Conservation (phyloP, 2,329 filamentous ascomycete genomes). For the Colletotrichum trifolii region DNA sequence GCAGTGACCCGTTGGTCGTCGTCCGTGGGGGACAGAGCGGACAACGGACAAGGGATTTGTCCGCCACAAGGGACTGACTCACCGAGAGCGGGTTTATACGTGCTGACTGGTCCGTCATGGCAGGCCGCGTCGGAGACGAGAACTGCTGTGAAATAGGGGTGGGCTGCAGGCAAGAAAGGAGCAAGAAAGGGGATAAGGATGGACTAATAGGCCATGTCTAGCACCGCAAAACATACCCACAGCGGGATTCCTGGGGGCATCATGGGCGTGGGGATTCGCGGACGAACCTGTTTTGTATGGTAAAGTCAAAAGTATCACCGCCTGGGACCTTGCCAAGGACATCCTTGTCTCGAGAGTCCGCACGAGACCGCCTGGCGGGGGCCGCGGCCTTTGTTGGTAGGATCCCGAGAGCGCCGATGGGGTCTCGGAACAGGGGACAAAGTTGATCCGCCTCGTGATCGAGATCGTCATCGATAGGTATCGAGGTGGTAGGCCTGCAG, state of each 20-base stretch:
- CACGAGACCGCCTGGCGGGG: not conserved
- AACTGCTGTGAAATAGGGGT: no score
- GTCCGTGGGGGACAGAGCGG: not conserved
- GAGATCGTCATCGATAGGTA: no score
- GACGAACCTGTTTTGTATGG: not conserved
- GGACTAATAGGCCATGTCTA: slow-evolving; percentile 21
- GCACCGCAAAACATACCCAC: not conserved
- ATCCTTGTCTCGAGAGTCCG: not conserved
- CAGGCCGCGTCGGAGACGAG: not conserved
- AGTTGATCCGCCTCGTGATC: not conserved
- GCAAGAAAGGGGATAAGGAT: not conserved
- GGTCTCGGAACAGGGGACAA: not conserved
- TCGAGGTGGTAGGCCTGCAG: not conserved
- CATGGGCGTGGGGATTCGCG: slow-evolving; percentile 9
- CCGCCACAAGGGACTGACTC: slow-evolving; percentile 7
- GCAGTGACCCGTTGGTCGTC: not conserved
- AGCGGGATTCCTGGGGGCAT: not conserved
- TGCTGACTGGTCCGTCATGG: slow-evolving; percentile 25
- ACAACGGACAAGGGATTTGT: slow-evolving; percentile 15
- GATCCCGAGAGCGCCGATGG: not conserved
- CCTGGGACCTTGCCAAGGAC: slow-evolving; percentile 6
- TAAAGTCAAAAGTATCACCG: slow-evolving; percentile 6
- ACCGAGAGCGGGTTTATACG: slow-evolving; percentile 31
- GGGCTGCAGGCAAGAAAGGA: no score
- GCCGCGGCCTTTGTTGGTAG: slow-evolving; percentile 15